phyloP scores from a whole-genome alignment of 1,284 basidiomycete species.

The Mycena citricolor region DNA sequence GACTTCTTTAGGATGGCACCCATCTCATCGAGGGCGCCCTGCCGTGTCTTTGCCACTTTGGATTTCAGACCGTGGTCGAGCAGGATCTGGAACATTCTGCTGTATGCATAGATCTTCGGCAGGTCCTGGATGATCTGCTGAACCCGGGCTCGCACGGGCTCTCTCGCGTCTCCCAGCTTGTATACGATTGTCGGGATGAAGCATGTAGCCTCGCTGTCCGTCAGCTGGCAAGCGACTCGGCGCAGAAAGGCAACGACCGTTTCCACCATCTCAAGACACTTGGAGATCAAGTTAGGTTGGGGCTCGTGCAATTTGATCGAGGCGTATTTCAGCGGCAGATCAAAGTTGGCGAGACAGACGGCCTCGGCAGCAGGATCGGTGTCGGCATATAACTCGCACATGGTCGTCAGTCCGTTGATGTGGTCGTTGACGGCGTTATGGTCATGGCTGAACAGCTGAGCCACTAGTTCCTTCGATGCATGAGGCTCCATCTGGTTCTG shows the following conservation, averaged over 20 bases:
- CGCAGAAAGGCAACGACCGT: conserved; percentile 76
- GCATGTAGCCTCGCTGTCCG: conserved; percentile 85
- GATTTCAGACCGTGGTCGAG: conserved; percentile 85
- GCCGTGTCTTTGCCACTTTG: conserved; percentile 88
- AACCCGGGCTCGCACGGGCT: conserved; percentile 70
- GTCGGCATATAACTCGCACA: conserved; percentile 75
- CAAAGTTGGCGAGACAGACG: conserved; percentile 86
- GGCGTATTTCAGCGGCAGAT: conserved; percentile 92
- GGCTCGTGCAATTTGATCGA: conserved; percentile 91
- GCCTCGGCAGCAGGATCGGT: conserved; percentile 64
- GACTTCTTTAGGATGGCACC: conserved; percentile 77
- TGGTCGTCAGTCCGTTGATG: conserved; percentile 70
- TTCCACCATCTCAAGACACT: conserved; percentile 88
- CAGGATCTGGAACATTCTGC: conserved; percentile 84
- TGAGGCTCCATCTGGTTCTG: conserved; percentile 91
- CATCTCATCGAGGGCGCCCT: conserved; percentile 84
- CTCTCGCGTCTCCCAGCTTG: conserved; percentile 85
- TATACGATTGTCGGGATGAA: conserved; percentile 90
- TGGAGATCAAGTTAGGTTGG: conserved; percentile 88
- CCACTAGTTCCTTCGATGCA: conserved; percentile 74
- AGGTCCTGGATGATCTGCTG: conserved; percentile 72
- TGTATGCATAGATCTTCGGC: conserved; percentile 84
- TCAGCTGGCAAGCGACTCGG: conserved; percentile 75
- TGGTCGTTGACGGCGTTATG: conserved; percentile 96
- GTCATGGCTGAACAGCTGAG: conserved; percentile 90